These are phyloP conservation scores for Moricandia moricandioides DNA, from an alignment of 345 rosid genomes.

Conservation along the genomic window DNA sequence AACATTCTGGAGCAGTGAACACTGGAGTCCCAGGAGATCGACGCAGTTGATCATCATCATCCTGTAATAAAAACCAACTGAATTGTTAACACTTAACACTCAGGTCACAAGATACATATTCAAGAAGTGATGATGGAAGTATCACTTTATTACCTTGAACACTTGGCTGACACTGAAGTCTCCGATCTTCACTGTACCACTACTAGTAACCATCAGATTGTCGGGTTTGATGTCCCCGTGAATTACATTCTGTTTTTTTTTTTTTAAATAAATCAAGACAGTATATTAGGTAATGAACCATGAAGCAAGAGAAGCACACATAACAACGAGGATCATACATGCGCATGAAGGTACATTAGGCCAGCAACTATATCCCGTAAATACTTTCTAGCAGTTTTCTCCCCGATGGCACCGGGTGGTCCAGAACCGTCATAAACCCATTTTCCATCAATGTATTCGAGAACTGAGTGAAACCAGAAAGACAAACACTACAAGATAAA, in stretches of 20 bases:
- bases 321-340: slow-evolving; percentile 52
- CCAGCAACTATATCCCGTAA: slow-evolving; percentile 85
- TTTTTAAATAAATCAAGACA: not conserved
- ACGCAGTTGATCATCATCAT: slow-evolving; percentile 90
- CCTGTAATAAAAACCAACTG: slow-evolving; percentile 43
- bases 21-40: slow-evolving; percentile 99
- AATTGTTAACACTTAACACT: slow-evolving; percentile 17
- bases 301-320: not conserved
- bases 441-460: slow-evolving; percentile 90
- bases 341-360: slow-evolving; percentile 89
- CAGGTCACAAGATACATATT: not conserved
- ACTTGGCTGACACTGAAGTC: slow-evolving; percentile 98
- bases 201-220: slow-evolving; percentile 74
- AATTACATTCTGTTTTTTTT: slow-evolving; percentile 65
- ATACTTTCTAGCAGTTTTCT: slow-evolving; percentile 81
- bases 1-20: slow-evolving; percentile 99
- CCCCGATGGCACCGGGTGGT: slow-evolving; percentile 62
- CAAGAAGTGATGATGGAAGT: not conserved
- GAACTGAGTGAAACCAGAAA: slow-evolving; percentile 51
- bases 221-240: slow-evolving; percentile 99
- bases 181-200: slow-evolving; percentile 85
- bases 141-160: slow-evolving; percentile 59
- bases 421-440: slow-evolving; percentile 68
- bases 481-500: not conserved
- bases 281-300: slow-evolving; percentile 5